Evolutionary conservation across 164 flowering plant species (phyloP), one percentile per base, ranked within the genome.

Genomic region (Nymphaea colorata): DNA sequence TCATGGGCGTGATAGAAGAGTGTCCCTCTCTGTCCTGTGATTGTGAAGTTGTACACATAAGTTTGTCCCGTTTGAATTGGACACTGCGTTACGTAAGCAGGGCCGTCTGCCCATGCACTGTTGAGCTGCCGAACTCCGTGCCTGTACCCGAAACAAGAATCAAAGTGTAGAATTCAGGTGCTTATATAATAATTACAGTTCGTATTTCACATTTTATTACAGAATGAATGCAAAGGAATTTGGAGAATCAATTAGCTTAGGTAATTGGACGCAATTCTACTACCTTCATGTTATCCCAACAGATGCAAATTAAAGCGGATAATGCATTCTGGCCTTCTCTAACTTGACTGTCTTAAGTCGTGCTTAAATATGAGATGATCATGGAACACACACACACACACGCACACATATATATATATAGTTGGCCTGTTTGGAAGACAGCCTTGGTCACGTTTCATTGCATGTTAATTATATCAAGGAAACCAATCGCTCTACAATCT

Each of bases 61-160:
- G 69, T 61, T 68, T 80, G 83, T 41, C 81, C 82, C 0, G 83
- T 76, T 62, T 81, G 86, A n/a, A 85, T 83, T 2, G 89, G 87
- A 51, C 89, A 85, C 44, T 83, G 89, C 8, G 89, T 83, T 2
- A 84, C 62, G 43, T 79, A 84, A 7, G 84, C 77, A 1, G 88
- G 88, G 12, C 88, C 88, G 73, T 86, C 86, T 3, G 82, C 80
- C 87, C 90, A 86, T 6, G 78, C 84, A 14, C 66, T 79, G 43
- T 68, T 43, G 1, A 84, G 79, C 69, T 84, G 87, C 53, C 85
- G 66, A 41, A 86, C 44, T n/a, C 86, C 90, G 68, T 86, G 90
- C 90, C 90, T 86, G 75, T 18, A 25, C 36, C 36, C 36, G 36
- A 25, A 25, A 42, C 43, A 42, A 8, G 1, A 55, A 64, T 4